Evolutionary conservation across 139 green algal species (phyloP).

Genomic region (Edaphochlamys debaryana): DNA sequence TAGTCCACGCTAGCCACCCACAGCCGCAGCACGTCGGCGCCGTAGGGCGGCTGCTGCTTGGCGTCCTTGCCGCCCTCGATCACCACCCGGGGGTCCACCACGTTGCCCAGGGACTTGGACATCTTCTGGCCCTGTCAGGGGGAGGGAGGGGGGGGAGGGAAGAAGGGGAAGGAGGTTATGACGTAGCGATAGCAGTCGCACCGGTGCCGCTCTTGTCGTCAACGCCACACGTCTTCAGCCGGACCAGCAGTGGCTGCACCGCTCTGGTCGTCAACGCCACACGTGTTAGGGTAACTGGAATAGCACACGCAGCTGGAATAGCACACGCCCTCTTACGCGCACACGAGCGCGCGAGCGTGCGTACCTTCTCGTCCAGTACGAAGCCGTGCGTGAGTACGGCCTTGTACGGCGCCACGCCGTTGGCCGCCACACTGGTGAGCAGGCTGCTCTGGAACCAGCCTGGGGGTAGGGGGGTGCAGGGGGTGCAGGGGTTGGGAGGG

Average conservation of each 20-base stretch:
- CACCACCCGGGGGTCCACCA: constrained; percentile 92
- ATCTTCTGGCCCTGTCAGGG: constrained; percentile 98
- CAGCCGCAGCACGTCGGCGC: constrained; percentile 95
- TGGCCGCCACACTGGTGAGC: constrained; percentile 92
- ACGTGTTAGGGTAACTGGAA: too few species aligned
- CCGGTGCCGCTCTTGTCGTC: too few species aligned
- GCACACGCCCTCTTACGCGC: too few species aligned
- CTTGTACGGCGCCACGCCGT: constrained; percentile 89
- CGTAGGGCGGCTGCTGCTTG: constrained; percentile 91
- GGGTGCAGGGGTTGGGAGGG: neutral
- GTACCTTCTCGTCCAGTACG: constrained; percentile 83
- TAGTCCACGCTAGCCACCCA: constrained; percentile 98
- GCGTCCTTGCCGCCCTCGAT: constrained; percentile 93
- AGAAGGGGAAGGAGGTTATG: too few species aligned
- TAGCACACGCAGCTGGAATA: too few species aligned
- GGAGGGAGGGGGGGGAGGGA: too few species aligned
- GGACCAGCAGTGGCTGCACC: neutral
- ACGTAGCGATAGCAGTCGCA: too few species aligned
- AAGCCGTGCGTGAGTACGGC: constrained; percentile 91
- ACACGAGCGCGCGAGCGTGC: too few species aligned
- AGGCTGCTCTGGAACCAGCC: constrained; percentile 98
- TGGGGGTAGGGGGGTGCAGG: neutral
- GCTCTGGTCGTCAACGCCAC: too few species aligned
- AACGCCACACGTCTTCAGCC: too few species aligned
- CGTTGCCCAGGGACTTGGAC: constrained; percentile 93